Percentiles rank a stretch among this genome's conserved stretches.
These are phyloP conservation scores for Daldinia sp. DNA, from an alignment of 2,329 filamentous ascomycete species.

Conservation along the genomic window DNA sequence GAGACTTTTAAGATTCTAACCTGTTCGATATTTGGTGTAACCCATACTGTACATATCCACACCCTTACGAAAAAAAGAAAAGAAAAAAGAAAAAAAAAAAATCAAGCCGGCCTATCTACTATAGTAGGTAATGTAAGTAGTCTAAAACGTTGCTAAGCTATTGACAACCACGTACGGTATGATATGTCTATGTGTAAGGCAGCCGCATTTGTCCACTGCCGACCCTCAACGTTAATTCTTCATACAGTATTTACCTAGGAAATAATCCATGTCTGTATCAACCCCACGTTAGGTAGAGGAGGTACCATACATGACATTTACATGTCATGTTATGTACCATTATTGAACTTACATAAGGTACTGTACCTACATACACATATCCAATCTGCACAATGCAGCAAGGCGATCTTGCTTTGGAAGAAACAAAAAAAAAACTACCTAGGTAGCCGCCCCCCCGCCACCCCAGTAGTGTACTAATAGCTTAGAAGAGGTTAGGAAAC, in stretches of 20 bases:
- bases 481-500: conserved; percentile 2
- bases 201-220: conserved; percentile 34
- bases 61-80: not conserved
- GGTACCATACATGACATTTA: not conserved
- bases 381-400: conserved; percentile 37
- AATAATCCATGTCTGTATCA: not conserved
- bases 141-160: not conserved
- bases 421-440: conserved; percentile 14
- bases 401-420: conserved; percentile 49
- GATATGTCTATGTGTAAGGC: conserved; percentile 7
- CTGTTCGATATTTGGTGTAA: conserved; percentile 20
- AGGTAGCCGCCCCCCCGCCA: conserved; percentile 19
- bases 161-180: not conserved
- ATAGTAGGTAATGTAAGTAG: not conserved
- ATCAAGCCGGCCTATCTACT: not conserved
- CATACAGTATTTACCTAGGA: conserved; percentile 14
- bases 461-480: conserved; percentile 20
- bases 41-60: conserved; percentile 14
- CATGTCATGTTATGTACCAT: not conserved
- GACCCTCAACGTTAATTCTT: conserved; percentile 20
- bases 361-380: conserved; percentile 18
- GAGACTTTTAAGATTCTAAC: not conserved
- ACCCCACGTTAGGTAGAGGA: conserved; percentile 12
- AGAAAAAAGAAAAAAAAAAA: not conserved
- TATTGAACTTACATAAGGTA: not conserved